Percentiles rank a stretch among this genome's conserved stretches.
Conservation (phyloP, 225 moss, liverwort and hornwort species). For the Pleurozium schreberi region DNA sequence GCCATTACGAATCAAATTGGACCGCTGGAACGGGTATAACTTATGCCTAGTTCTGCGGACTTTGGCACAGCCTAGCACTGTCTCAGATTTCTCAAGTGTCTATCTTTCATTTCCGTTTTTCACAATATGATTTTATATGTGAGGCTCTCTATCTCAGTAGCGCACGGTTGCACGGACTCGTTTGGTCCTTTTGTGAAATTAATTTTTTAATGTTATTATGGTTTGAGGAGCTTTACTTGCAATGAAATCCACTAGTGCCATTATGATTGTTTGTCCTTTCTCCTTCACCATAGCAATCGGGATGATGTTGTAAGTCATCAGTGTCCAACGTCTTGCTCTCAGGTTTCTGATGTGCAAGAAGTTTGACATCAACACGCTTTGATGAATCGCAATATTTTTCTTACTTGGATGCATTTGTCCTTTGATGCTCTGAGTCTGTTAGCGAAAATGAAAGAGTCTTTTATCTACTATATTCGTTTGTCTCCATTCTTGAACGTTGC, state of each 20-base stretch:
- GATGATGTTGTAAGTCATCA: background rate
- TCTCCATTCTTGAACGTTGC: background rate
- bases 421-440: background rate
- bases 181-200: background rate
- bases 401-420: background rate
- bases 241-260: background rate
- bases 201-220: background rate
- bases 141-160: conserved; percentile 18
- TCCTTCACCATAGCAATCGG: background rate
- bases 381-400: background rate
- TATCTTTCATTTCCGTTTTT: conserved; percentile 12
- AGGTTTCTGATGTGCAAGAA: background rate
- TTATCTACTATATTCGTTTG: background rate
- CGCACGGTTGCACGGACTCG: background rate
- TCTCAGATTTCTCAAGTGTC: conserved; percentile 2
- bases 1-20: conserved; percentile 76
- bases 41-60: conserved; percentile 15
- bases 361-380: background rate
- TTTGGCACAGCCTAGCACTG: conserved; percentile 4
- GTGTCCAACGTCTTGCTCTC: background rate
- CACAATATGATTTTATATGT: conserved; percentile 6
- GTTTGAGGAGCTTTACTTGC: background rate
- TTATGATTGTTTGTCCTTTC: background rate
- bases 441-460: background rate
- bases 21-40: conserved; percentile 64